Base-by-base conservation (phyloP, 1,284 basidiomycete species). In the Cerrena zonata region DNA sequence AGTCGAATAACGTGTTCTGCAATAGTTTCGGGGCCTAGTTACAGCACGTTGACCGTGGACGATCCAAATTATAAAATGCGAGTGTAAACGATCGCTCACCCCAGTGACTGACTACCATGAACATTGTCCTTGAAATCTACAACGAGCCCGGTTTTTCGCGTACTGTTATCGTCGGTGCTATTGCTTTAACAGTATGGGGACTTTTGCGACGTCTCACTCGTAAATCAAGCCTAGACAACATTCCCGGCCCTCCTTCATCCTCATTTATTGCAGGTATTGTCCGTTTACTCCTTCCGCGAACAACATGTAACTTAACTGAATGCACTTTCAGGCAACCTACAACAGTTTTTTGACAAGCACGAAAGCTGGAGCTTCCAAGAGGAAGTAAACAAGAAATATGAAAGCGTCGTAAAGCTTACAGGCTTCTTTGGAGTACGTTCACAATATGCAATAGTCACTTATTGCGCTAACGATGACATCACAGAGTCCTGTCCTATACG, bases 341-440 rank as follows among this genome's bases (percentile, higher is more conserved):
- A 18, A 15, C 47, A 49, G 26, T 30, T 49, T 21, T 43, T 49
- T 30, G 47, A 49, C 27, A 5, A 24, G 19, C 47, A 49, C 23
- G 47, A n/a, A n/a, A n/a, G 47, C 23, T 43, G 39, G 47, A 23
- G 7, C 12, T 49, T 49, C 21, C 47, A 42, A 27, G 24, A 27
- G 15, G 39, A 42, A 18, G n/a, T 49, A 3, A n/a, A 37, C 15
- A 37, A 49, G 21, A 42, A 42, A 23, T 49, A 49, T 24, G 38
- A 37, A 15, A 11, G 27, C 4, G 39, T 49, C 23, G 47, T 49
- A 15, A 49, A 42, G 39, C 22, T 49, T 11, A 10, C 47, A 11
- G 24, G 18, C n/a, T 27, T 39, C 7, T 26, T 49, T n/a, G 38
- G 40, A 13, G 47, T 49, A 21, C 11, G 47, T 49, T 7, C n/a